phyloP scores from a whole-genome alignment of 2,329 filamentous ascomycete species.

The Scytalidium sp. region DNA sequence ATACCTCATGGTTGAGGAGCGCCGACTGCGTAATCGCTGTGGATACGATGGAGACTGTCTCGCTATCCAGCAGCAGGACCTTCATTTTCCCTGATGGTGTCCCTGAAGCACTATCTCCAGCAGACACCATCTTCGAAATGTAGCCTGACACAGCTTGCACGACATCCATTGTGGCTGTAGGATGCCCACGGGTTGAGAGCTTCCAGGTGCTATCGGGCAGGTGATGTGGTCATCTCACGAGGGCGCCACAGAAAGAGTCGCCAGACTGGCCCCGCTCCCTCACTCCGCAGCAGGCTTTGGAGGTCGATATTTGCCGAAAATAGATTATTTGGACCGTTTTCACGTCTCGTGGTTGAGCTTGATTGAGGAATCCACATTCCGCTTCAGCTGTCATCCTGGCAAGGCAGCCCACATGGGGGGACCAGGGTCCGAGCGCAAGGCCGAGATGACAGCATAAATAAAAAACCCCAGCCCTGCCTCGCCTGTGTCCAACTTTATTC shows the following conservation, averaged over 20 bases:
- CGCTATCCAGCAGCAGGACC: slow-evolving; percentile 87
- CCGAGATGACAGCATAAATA: neutral
- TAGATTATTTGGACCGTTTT: neutral
- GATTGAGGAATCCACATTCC: too few species aligned
- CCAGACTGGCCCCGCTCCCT: neutral
- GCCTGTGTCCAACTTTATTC: neutral
- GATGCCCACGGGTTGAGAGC: neutral
- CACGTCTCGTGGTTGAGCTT: neutral
- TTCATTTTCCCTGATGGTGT: slow-evolving; percentile 91
- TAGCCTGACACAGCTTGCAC: slow-evolving; percentile 91
- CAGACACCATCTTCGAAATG: slow-evolving; percentile 92
- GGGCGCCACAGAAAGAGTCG: neutral
- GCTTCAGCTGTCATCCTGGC: neutral
- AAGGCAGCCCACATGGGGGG: neutral
- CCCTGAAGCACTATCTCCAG: slow-evolving; percentile 67
- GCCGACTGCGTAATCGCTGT: slow-evolving; percentile 94
- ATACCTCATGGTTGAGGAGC: slow-evolving; percentile 93
- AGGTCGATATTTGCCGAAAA: neutral
- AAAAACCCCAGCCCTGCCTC: neutral
- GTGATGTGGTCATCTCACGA: slow-evolving; percentile 17
- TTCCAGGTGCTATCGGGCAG: slow-evolving; percentile 3
- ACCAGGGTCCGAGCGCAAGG: neutral
- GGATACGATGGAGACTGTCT: slow-evolving; percentile 91
- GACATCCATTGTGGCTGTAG: slow-evolving; percentile 71
- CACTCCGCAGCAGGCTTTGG: neutral